A percentile compares a stretch with the other conserved stretches of the same genome.
Conservation (phyloP, 2,329 filamentous ascomycete species). For the Hypoxylon sp. region DNA sequence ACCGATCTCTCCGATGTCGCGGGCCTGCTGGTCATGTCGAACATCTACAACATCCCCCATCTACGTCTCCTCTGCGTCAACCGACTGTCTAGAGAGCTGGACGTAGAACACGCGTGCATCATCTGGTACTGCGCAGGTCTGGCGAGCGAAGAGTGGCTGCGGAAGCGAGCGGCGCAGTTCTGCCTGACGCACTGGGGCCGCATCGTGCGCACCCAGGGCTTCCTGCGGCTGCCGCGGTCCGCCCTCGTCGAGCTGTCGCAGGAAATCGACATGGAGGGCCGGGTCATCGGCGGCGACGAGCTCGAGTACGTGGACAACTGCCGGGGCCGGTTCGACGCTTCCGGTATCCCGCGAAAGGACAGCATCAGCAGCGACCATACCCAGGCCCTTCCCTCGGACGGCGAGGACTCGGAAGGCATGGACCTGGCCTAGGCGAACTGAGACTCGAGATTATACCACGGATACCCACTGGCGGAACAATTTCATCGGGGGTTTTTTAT, state of each 20-base stretch:
- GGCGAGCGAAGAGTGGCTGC: conserved; percentile 92
- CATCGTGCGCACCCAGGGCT: conserved; percentile 87
- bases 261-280: conserved; percentile 91
- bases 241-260: conserved; percentile 91
- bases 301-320: conserved; percentile 66
- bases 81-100: conserved; percentile 86
- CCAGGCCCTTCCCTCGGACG: conserved; percentile 64
- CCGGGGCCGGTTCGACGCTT: conserved; percentile 55
- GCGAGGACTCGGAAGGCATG: conserved; percentile 69
- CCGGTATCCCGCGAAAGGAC: conserved; percentile 58
- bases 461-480: background rate
- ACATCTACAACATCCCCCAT: conserved; percentile 96
- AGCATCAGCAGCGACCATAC: conserved; percentile 68
- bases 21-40: conserved; percentile 94
- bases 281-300: conserved; percentile 88
- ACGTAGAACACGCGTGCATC: conserved; percentile 92
- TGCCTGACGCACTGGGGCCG: conserved; percentile 95
- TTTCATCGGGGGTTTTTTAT: background rate
- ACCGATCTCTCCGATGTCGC: conserved; percentile 84
- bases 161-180: conserved; percentile 84
- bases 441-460: background rate
- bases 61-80: conserved; percentile 91
- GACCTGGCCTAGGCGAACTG: conserved; percentile 54
- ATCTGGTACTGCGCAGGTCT: conserved; percentile 95
- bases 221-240: conserved; percentile 78